Base-by-base conservation (phyloP, 176 grass and related monocot species). In the Triticum dicoccoides region DNA sequence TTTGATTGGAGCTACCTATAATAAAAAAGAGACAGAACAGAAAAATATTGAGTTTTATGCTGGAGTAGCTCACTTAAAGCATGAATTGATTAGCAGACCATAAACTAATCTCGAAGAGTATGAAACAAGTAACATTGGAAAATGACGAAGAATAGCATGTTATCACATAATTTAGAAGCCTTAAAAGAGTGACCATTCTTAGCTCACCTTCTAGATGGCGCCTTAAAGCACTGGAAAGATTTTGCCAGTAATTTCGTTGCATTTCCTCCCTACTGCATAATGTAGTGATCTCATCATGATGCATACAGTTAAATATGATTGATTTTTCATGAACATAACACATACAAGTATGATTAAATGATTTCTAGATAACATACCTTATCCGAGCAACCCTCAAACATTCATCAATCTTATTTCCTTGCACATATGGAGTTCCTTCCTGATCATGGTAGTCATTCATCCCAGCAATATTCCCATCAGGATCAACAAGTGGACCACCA, bases 401-500 rank as follows among this genome's bases (percentile, higher is more conserved):
- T 72, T 72, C 10, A 72, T 41, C 20, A 42, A 41, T 72, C 37
- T 72, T 5, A 41, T 72, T 72, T 72, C 69, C 37, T 72, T 23
- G 69, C 69, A 72, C 37, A 72, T 72, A 72, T 42, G 35, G 69
- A 72, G 69, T 41, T 42, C 18, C 69, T 41, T 72, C 69, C 20
- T 41, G 37, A 72, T 72, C 37, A 42, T 72, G 69, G 21, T 72
- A 23, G 69, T 23, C 20, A 72, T 72, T 72, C 18, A 70, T 42
- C 69, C 69, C 69, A 72, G 23, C 69, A 70, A 72, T 72, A 42
- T 23, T 72, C 37, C 69, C 37, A 42, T 72, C 20, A 72, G 42
- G 37, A 72, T 72, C 69, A 39, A 72, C 69, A 72, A 72, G 69
- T 72, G 69, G 69, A 72, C 37, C 69, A 42, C 37, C 69, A 72